A percentile compares a stretch with the other conserved stretches of the same genome.
Evolutionary conservation across 192 early-diverging fungal genomes (phyloP).

Genomic region (Podila clonocystis): DNA sequence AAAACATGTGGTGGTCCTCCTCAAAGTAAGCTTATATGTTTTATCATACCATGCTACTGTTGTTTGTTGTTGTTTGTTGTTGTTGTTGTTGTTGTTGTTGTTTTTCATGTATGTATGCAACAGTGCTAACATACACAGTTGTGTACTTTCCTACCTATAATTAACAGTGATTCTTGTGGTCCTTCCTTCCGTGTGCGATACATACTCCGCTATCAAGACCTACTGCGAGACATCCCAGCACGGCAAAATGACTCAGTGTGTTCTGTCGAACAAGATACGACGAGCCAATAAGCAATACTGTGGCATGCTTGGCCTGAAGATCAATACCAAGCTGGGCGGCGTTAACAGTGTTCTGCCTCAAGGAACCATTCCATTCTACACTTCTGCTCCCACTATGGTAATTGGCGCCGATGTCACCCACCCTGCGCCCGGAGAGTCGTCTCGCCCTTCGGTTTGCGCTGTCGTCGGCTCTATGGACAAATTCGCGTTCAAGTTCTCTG

Average conservation of each 20-base stretch:
- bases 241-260: constrained; percentile 27
- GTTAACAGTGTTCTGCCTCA: constrained; percentile 2
- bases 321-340: constrained; percentile 76
- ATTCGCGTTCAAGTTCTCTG: constrained; percentile 6
- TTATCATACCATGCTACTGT: neutral
- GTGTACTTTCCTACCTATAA: neutral
- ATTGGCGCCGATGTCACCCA: constrained; percentile 89
- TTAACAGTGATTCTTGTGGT: neutral
- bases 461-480: constrained; percentile 29
- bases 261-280: neutral
- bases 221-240: neutral
- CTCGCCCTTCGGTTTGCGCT: constrained; percentile 16
- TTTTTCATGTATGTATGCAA: neutral
- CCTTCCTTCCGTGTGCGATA: neutral
- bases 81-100: neutral
- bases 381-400: constrained; percentile 72
- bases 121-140: neutral
- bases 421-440: constrained; percentile 64
- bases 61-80: too few species aligned
- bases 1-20: neutral
- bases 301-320: constrained; percentile 87
- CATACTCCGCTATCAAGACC: constrained; percentile 22
- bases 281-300: constrained; percentile 73
- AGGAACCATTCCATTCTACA: constrained; percentile 64
- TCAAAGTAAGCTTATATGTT: neutral